Percentiles rank a stretch among this genome's conserved stretches.
Conservation (phyloP, 768 basidiomycete species). For the Kwoniella sp. region DNA sequence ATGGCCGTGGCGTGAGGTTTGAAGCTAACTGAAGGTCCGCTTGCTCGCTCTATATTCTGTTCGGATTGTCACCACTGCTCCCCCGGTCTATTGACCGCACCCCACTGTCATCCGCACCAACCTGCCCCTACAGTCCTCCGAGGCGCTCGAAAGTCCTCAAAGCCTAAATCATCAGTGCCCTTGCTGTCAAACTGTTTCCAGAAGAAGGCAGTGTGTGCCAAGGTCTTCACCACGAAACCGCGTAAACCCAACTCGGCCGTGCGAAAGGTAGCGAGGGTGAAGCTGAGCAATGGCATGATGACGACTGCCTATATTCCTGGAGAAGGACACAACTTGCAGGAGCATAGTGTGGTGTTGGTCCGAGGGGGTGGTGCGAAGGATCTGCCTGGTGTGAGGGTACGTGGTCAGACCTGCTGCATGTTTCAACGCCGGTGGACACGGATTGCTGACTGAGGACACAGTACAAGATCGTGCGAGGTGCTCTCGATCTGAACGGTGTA, state of each 20-base stretch:
- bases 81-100: too few relatives aligned
- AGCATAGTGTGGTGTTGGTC: conserved; percentile 93
- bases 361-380: conserved; percentile 94
- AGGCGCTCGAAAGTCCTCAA: conserved; percentile 58
- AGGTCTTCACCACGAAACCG: conserved; percentile 68
- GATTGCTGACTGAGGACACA: conserved; percentile 46
- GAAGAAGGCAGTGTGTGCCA: conserved; percentile 84
- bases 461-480: conserved; percentile 95
- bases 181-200: conserved; percentile 75
- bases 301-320: conserved; percentile 93
- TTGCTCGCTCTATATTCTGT: neutral
- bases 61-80: neutral
- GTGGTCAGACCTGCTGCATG: conserved; percentile 32
- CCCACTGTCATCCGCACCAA: neutral
- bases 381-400: conserved; percentile 89
- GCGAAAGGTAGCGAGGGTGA: conserved; percentile 91
- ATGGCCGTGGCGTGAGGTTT: too few relatives aligned
- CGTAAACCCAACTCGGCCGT: conserved; percentile 99
- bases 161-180: conserved; percentile 62
- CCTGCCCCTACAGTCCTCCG: conserved; percentile 58
- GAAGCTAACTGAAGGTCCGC: too few relatives aligned
- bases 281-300: conserved; percentile 80
- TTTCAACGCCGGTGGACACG: neutral
- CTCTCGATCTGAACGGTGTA: conserved; percentile 85
- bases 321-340: conserved; percentile 96